These are phyloP conservation scores for Microbotryum saponariae DNA, from an alignment of 1,284 basidiomycete species.

Conservation along the genomic window DNA sequence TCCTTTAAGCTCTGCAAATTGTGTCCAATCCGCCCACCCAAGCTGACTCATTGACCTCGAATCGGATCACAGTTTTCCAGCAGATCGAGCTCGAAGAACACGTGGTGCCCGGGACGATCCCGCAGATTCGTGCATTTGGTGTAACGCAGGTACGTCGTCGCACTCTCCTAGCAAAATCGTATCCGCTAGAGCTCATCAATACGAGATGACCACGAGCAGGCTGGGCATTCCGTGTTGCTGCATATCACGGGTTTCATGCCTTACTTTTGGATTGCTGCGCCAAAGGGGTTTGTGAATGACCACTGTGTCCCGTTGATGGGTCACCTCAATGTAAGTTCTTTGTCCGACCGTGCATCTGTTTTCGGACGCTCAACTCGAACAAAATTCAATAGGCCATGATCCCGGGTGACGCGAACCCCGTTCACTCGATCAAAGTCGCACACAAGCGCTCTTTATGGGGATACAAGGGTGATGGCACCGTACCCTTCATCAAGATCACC, in stretches of 20 bases:
- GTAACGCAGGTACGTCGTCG: slow-evolving; percentile 61
- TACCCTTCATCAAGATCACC: slow-evolving; percentile 76
- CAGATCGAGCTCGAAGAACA: slow-evolving; percentile 85
- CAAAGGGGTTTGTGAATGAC: slow-evolving; percentile 64
- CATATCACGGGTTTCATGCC: slow-evolving; percentile 73
- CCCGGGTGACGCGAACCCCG: slow-evolving; percentile 12
- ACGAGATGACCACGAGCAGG: slow-evolving; percentile 44
- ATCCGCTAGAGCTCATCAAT: neutral
- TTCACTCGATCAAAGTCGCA: slow-evolving; percentile 46
- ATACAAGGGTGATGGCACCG: slow-evolving; percentile 68
- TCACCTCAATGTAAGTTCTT: slow-evolving; percentile 64
- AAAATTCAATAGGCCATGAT: neutral
- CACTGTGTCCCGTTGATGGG: slow-evolving; percentile 60
- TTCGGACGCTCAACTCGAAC: too few relatives aligned
- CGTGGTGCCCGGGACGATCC: slow-evolving; percentile 49
- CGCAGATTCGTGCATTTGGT: slow-evolving; percentile 70
- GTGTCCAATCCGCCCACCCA: neutral
- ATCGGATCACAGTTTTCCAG: slow-evolving; percentile 56
- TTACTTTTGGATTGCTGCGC: slow-evolving; percentile 82
- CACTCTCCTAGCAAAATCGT: neutral
- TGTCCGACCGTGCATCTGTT: too few relatives aligned
- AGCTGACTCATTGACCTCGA: slow-evolving; percentile 9
- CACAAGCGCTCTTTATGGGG: slow-evolving; percentile 72
- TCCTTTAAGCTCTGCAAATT: neutral
- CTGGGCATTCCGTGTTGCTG: slow-evolving; percentile 77